phyloP scores from a whole-genome alignment of 2,329 filamentous ascomycete genomes.

The Teratosphaeria gauchensis region DNA sequence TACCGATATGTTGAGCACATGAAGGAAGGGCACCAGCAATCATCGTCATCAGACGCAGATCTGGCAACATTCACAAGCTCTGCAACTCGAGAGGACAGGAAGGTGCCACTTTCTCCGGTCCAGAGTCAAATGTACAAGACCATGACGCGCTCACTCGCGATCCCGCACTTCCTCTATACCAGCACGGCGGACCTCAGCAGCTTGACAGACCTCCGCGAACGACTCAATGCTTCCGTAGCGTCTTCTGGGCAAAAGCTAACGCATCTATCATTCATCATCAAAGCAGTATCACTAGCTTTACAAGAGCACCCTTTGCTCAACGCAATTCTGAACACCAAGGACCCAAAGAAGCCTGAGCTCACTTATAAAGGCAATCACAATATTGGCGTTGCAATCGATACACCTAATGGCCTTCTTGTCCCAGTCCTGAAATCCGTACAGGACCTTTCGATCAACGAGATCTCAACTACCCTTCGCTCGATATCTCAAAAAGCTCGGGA shows the following conservation, averaged over 20 bases:
- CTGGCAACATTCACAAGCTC: conserved; percentile 16
- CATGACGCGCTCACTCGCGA: conserved; percentile 85
- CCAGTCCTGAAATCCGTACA: conserved; percentile 84
- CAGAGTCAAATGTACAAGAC: conserved; percentile 94
- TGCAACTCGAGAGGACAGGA: conserved; percentile 49
- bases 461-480: conserved; percentile 65
- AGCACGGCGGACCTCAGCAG: conserved; percentile 77
- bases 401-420: conserved; percentile 75
- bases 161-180: conserved; percentile 92
- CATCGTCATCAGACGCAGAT: conserved; percentile 14
- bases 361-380: conserved; percentile 79
- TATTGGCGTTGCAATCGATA: conserved; percentile 93
- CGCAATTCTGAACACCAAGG: conserved; percentile 61
- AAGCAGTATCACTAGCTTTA: conserved; percentile 81
- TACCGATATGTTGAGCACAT: conserved; percentile 36
- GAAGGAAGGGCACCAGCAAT: conserved; percentile 12
- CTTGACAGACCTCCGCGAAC: conserved; percentile 61
- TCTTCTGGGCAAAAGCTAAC: conserved; percentile 57
- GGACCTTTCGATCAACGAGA: conserved; percentile 62
- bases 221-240: conserved; percentile 54
- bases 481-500: conserved; percentile 62
- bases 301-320: conserved; percentile 80
- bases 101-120: conserved; percentile 61
- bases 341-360: conserved; percentile 59
- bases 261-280: conserved; percentile 89